Base-by-base conservation (phyloP, 768 basidiomycete genomes). In the Xerocomus potaroensis region DNA sequence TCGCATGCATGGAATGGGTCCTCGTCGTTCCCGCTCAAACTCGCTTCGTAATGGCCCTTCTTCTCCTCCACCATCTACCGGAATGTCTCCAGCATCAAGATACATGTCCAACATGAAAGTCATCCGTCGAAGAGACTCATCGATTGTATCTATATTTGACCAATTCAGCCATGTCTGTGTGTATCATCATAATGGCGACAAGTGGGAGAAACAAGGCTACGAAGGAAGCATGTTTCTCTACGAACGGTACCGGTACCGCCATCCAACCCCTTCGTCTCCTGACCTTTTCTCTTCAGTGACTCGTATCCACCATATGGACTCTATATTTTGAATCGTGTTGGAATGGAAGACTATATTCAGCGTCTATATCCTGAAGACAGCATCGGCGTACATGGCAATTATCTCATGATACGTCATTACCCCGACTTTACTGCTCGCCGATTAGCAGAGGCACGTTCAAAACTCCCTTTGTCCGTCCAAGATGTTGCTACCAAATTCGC, bases 141-240 rank as follows among this genome's bases (percentile, higher is more conserved):
- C 85, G 27, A 90, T 92, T 56, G 69, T 76, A 44, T 80, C 83
- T 26, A 88, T 91, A 57, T 81, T 90, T 56, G 89, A 92, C 69
- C 87, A 90, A 58, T 90, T 91, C 73, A 87, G 83, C 57, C 87
- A 91, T 69, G 87, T 89, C 45, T 88, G 87, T 69, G 72, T 89
- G 44, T 89, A 90, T 57, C 81, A 85, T 60, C 77, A 82, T 60
- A 81, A 87, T 54, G 84, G 75, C 7, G 68, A 76, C 57, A 83
- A 80, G 60, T 92, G 89, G 89, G 80, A 82, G 65, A 90, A 89
- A 65, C 79, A 84, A 50, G 88, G 88, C 34, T 86, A 68, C 61
- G 89, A 92, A 63, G 90, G 89, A n/a, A 84, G 79, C 68, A 88
- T 91, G 81, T 91, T 92, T 68, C 71, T 92, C 55, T 89, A 86